Evolutionary conservation across 495 filamentous ascomycete genomes (phyloP).

Genomic region (Penicillium ochrochloron): DNA sequence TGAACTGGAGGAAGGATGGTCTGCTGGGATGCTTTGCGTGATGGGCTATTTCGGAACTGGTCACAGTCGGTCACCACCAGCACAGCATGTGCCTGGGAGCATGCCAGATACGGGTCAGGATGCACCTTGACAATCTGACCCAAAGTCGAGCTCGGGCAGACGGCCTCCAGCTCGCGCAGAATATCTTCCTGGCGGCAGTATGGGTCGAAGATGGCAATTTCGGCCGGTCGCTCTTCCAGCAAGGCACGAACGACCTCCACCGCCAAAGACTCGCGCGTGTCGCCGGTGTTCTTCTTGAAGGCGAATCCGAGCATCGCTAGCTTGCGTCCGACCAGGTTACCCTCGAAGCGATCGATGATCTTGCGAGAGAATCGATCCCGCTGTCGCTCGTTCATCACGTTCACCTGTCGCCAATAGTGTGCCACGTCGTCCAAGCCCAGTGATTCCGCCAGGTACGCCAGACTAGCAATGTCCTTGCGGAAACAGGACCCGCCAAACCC

Average conservation of each 20-base stretch:
- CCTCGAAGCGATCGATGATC: conserved; percentile 68
- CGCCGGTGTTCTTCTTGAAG: conserved; percentile 82
- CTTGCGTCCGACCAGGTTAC: conserved; percentile 72
- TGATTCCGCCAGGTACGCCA: conserved; percentile 74
- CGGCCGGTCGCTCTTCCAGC: conserved; percentile 61
- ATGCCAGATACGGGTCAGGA: conserved; percentile 44
- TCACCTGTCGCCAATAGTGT: conserved; percentile 74
- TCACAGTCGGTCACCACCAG: conserved; percentile 46
- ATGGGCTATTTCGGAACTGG: conserved; percentile 33
- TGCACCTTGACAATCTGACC: conserved; percentile 34
- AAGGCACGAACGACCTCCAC: conserved; percentile 69
- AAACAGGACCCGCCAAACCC: conserved; percentile 87
- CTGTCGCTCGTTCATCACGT: conserved; percentile 79
- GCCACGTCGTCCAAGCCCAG: conserved; percentile 73
- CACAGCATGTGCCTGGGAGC: conserved; percentile 41
- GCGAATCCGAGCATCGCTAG: conserved; percentile 76
- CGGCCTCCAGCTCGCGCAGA: conserved; percentile 39
- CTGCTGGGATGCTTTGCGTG: conserved; percentile 1
- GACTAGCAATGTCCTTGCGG: conserved; percentile 78
- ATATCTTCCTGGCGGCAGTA: conserved; percentile 57
- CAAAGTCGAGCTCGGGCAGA: conserved; percentile 7
- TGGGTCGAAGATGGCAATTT: conserved; percentile 79
- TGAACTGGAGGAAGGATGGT: background rate
- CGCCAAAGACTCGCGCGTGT: conserved; percentile 74
- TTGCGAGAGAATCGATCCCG: conserved; percentile 67